Conservation (phyloP, 2,329 filamentous ascomycete species). For the Trichoderma cornu-damae region DNA sequence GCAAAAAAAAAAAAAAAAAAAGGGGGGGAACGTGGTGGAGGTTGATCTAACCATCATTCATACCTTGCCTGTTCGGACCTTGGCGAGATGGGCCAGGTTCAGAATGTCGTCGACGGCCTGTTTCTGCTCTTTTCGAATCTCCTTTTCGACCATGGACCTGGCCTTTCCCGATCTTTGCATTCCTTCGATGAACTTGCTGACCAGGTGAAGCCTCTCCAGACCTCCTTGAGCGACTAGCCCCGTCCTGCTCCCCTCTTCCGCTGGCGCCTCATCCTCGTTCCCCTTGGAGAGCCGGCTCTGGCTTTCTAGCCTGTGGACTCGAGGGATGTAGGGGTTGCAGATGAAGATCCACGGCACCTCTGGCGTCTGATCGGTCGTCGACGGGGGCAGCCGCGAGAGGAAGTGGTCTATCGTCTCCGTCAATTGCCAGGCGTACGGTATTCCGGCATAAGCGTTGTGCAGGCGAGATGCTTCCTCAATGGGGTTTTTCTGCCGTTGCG, state of each 20-base stretch:
- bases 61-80: conserved; percentile 63
- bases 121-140: conserved; percentile 47
- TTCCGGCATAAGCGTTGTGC: conserved; percentile 56
- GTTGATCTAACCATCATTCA: too few relatives aligned
- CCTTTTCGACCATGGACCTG: conserved; percentile 36
- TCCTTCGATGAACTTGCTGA: conserved; percentile 44
- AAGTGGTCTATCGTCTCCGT: conserved; percentile 62
- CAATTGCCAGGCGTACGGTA: conserved; percentile 55
- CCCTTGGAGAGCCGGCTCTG: conserved; percentile 38
- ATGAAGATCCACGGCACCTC: conserved; percentile 67
- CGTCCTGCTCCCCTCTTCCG: conserved; percentile 42
- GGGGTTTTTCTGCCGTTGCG: conserved; percentile 23
- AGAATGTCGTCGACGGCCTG: conserved; percentile 52
- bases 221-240: conserved; percentile 50
- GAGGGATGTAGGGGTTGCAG: conserved; percentile 54
- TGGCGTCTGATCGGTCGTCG: conserved; percentile 46
- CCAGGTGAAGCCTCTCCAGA: conserved; percentile 43
- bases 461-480: conserved; percentile 31
- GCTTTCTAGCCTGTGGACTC: conserved; percentile 31
- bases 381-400: conserved; percentile 61
- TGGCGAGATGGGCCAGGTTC: conserved; percentile 52
- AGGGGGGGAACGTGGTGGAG: not conserved
- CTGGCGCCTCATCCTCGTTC: conserved; percentile 47
- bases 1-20: not conserved
- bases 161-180: conserved; percentile 37